phyloP scores from a whole-genome alignment of 164 flowering plant genomes.

The Vitis rupestris region DNA sequence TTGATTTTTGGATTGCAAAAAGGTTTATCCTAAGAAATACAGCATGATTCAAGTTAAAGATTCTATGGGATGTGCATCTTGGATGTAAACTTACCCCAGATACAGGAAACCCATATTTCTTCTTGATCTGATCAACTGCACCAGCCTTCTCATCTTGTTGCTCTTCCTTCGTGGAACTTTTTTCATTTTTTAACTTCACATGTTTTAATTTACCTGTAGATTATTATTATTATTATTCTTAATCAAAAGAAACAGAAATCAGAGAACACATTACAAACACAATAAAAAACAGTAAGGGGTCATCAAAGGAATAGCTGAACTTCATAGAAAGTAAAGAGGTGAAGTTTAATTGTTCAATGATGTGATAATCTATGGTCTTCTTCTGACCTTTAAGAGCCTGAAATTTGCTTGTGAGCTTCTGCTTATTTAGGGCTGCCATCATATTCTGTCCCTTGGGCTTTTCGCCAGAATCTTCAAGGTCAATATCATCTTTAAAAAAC shows the following conservation, averaged over 20 bases:
- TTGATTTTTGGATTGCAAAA: too few relatives aligned
- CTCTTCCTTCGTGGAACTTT: constrained; percentile 45
- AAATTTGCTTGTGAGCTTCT: constrained; percentile 60
- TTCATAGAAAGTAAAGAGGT: not conserved
- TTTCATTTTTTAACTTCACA: constrained; percentile 55
- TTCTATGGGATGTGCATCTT: not conserved
- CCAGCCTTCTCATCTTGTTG: constrained; percentile 50
- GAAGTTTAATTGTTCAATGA: not conserved
- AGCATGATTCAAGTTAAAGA: not conserved
- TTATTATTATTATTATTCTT: not conserved
- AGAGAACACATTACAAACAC: too few relatives aligned
- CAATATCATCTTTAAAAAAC: constrained; percentile 69
- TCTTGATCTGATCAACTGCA: constrained; percentile 79
- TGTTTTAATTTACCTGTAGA: constrained; percentile 68
- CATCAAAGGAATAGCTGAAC: not conserved
- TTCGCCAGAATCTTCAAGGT: constrained; percentile 64
- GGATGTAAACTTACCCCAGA: constrained; percentile 46
- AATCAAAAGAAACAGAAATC: too few relatives aligned
- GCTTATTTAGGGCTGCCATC: constrained; percentile 55
- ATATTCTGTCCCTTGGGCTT: constrained; percentile 61
- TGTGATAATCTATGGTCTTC: too few relatives aligned
- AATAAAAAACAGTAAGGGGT: not conserved
- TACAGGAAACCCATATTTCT: constrained; percentile 70
- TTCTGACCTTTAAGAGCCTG: constrained; percentile 71
- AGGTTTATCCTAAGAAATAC: too few relatives aligned